Base-by-base conservation (phyloP, 345 rosid species). In the Theobroma cacao region DNA sequence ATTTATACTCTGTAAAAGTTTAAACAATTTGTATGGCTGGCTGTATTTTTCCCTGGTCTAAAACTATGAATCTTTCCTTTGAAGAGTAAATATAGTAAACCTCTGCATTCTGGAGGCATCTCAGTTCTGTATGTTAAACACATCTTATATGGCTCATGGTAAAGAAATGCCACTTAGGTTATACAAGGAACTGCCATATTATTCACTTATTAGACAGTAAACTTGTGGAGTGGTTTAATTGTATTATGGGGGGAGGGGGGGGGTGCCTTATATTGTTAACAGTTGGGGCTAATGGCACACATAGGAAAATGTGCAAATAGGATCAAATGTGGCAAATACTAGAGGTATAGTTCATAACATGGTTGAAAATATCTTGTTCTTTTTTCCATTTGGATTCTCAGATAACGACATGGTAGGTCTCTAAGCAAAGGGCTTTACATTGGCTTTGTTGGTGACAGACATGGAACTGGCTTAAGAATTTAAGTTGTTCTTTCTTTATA, bases 191-290 rank as follows among this genome's bases (percentile, higher is more conserved):
- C 48, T 55, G 13, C 30, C 31, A 73, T 1, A 20, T 55, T 1
- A 14, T n/a, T 74, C 22, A 59, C 53, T 34, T 58, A 38, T 38
- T 33, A n/a, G 12, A 1, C 30, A 17, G 74, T 47, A 3, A 47
- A 47, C 58, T 28, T 69, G 74, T 69, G 1, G 15, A 69, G 24
- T 68, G 53, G 71, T 66, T 66, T 66, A 47, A 66, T 22, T 31
- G 11, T 38, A 66, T 11, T 3, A 4, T 9, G 47, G 13, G 4
- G 68, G 34, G 8, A 8, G n/a, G 68, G 41, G 50, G 17, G 36
- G 63, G 33, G 17, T 0, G 0, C 15, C 17, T 26, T 24, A 1
- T 58, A 3, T 4, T n/a, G 31, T 11, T 22, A 40, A 9, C 8
- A 10, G 45, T 40, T 38, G 31, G 50, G 50, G 30, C 11, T 22